phyloP scores from a whole-genome alignment of 1,139 yeast genomes.

The Geotrichum siamense region DNA sequence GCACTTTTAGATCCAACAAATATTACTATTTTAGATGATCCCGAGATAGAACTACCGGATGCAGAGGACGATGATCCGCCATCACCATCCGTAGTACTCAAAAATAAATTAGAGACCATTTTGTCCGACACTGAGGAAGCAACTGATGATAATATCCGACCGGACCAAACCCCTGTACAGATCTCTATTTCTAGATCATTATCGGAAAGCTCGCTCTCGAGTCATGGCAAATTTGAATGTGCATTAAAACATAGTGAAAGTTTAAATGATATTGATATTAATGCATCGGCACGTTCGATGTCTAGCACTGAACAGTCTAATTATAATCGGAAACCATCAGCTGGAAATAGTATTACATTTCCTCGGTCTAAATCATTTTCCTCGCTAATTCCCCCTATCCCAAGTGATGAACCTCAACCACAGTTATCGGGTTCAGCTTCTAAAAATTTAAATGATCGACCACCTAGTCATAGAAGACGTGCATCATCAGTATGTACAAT shows the following conservation, averaged over 20 bases:
- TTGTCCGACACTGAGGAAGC: conserved; percentile 10
- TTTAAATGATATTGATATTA: conserved; percentile 6
- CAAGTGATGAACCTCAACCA: conserved; percentile 6
- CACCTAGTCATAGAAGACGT: conserved; percentile 8
- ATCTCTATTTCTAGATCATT: conserved; percentile 7
- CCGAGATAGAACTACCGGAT: background rate
- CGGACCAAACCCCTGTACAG: background rate
- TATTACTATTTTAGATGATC: background rate
- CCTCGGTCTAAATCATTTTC: conserved; percentile 12
- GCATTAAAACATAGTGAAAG: conserved; percentile 15
- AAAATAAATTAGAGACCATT: conserved; percentile 9
- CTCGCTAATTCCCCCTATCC: conserved; percentile 14
- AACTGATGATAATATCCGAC: background rate
- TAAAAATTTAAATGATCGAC: background rate
- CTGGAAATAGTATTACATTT: background rate
- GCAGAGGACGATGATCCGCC: conserved; percentile 1
- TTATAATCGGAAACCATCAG: conserved; percentile 4
- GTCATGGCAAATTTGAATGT: conserved; percentile 5
- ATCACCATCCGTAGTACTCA: no score
- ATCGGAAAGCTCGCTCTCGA: conserved; percentile 9
- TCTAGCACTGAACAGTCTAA: background rate
- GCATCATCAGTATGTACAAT: conserved; percentile 19
- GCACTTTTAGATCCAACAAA: conserved; percentile 6
- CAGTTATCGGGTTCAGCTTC: background rate
- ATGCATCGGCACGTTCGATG: background rate